Percentiles rank a stretch among this genome's conserved stretches.
These are phyloP conservation scores for Verticillium nubilum DNA, from an alignment of 2,329 filamentous ascomycete species.

Conservation along the genomic window DNA sequence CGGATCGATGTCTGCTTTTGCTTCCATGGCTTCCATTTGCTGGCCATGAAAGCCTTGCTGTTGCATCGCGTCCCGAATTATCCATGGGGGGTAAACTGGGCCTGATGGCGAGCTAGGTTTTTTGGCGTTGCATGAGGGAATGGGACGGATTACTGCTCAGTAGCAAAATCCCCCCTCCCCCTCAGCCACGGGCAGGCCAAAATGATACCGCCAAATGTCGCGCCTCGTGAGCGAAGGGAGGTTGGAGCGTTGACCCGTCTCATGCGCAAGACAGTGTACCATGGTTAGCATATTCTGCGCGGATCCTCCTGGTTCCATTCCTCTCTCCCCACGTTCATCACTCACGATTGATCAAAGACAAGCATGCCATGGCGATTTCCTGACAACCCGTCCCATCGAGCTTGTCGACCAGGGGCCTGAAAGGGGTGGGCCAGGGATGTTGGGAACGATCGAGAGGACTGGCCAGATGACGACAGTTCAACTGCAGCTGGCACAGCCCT, in stretches of 20 bases:
- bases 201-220: background rate
- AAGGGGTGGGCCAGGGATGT: background rate
- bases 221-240: background rate
- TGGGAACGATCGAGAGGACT: background rate
- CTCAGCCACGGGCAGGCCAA: background rate
- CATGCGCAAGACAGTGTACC: background rate
- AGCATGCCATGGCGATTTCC: background rate
- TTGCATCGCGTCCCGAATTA: background rate
- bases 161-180: slow-evolving; percentile 1
- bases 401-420: background rate
- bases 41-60: slow-evolving; percentile 2
- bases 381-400: background rate
- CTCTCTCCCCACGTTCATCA: background rate
- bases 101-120: slow-evolving; percentile 2
- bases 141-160: slow-evolving; percentile 2
- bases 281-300: background rate
- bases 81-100: background rate
- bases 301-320: background rate
- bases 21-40: slow-evolving; percentile 2
- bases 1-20: slow-evolving; percentile 2
- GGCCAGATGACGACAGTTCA: background rate
- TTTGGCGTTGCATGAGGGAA: slow-evolving; percentile 7
- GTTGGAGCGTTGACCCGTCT: background rate
- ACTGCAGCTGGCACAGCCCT: background rate
- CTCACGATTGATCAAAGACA: background rate